Conservation (phyloP, 2,329 filamentous ascomycete species). For the Colletotrichum trifolii region DNA sequence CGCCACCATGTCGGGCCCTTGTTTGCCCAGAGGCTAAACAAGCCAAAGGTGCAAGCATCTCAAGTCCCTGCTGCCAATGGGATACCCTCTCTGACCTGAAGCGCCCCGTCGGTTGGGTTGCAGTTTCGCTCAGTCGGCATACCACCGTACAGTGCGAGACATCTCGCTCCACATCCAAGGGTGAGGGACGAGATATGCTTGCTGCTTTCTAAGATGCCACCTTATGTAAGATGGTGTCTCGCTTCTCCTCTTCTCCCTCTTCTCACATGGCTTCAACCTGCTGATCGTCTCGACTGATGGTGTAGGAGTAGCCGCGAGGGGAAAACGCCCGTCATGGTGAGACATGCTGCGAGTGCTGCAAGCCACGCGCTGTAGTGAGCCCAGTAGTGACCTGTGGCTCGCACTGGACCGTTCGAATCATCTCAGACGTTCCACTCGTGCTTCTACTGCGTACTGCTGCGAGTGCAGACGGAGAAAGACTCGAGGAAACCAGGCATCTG, state of each 20-base stretch:
- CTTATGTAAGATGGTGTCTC: slow-evolving; percentile 17
- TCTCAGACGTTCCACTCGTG: slow-evolving; percentile 12
- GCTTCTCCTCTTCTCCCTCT: background rate
- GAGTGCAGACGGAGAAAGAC: background rate
- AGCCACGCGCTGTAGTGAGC: slow-evolving; percentile 4
- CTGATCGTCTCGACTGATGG: background rate
- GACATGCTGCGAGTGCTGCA: slow-evolving; percentile 23
- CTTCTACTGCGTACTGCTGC: slow-evolving; percentile 7
- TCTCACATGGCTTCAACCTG: slow-evolving; percentile 2
- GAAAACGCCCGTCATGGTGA: slow-evolving; percentile 25
- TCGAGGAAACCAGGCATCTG: background rate
- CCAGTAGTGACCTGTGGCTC: background rate
- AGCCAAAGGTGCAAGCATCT: slow-evolving; percentile 24
- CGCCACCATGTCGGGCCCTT: slow-evolving; percentile 7
- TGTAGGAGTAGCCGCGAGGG: slow-evolving; percentile 1
- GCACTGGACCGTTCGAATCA: background rate
- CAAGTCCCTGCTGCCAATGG: slow-evolving; percentile 17
- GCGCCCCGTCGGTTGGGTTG: slow-evolving; percentile 27
- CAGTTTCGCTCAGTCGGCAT: background rate
- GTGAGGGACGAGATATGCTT: slow-evolving; percentile 12
- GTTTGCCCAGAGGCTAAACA: slow-evolving; percentile 24
- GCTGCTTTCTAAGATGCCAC: slow-evolving; percentile 12
- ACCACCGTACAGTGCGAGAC: slow-evolving; percentile 25
- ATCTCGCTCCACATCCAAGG: slow-evolving; percentile 1
- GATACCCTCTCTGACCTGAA: background rate